phyloP scores from a whole-genome alignment of 345 rosid genomes.

The Salix dunnii region DNA sequence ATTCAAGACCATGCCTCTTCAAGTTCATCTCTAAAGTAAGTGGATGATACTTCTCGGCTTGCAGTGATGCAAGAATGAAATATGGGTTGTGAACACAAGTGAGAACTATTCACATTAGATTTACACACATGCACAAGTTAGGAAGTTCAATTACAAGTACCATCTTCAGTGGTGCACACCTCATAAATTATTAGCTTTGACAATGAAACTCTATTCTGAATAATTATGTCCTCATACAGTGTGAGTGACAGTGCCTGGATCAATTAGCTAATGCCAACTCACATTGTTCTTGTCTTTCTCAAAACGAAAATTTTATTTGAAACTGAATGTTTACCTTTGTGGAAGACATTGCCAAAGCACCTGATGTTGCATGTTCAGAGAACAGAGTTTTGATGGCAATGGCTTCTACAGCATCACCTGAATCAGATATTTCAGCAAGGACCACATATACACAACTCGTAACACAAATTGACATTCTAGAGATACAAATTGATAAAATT shows the following conservation, averaged over 20 bases:
- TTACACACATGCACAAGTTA: neutral
- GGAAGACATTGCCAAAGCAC: constrained; percentile 81
- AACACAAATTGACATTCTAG: constrained; percentile 3
- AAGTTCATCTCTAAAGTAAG: neutral
- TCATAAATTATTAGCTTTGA: neutral
- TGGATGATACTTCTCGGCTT: neutral
- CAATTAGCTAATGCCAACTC: too few species aligned
- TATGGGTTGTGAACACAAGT: neutral
- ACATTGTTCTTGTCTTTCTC: too few species aligned
- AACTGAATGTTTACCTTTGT: constrained; percentile 59
- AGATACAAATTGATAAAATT: neutral
- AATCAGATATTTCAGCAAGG: constrained; percentile 15
- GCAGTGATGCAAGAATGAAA: neutral
- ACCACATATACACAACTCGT: neutral
- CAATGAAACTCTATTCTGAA: neutral
- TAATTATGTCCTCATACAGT: too few species aligned
- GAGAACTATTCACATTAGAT: neutral
- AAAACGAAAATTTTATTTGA: neutral
- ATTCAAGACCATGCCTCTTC: neutral
- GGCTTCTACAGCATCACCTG: constrained; percentile 91
- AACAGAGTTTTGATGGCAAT: constrained; percentile 67
- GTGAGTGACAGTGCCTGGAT: too few species aligned
- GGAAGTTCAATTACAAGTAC: neutral
- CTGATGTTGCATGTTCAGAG: constrained; percentile 71
- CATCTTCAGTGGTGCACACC: neutral